Evolutionary conservation across 495 filamentous ascomycete genomes (phyloP), one percentile per base, ranked within the genome.

Genomic region (Tuber aestivum): DNA sequence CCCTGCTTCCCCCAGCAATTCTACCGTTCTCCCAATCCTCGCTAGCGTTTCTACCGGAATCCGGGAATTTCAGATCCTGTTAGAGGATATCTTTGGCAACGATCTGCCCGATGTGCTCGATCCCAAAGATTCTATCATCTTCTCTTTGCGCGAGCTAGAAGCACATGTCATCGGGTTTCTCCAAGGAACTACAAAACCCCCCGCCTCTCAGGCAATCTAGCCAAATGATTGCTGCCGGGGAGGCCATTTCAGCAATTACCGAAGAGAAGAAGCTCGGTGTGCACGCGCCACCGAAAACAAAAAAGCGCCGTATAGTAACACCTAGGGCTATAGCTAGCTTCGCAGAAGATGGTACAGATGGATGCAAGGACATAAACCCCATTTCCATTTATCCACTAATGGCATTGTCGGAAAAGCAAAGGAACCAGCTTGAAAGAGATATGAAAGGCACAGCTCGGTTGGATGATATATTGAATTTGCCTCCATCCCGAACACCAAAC

Each of bases 321-420:
- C 35, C 72, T 37, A 70, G 56, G 27, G 80, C 73, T 27, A 74
- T 78, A 73, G 76, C 72, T 48, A 72, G 23, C 35, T 72, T 79
- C 61, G 50, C 80, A 32, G 79, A 81, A 48, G 80, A 77, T 72
- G 80, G 76, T 35, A 77, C 76, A 38, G 74, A 75, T 73, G 74
- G 74, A 41, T 41, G 40, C 40, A 76, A 74, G 38, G 41, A 71
- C 48, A 41, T 77, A 38, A 45, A 35, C 16, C 41, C 41, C 56
- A 5, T 8, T 61, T 45, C 71, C 74, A 45, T 44, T 35, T 70
- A 77, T 37, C 76, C 70, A 21, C 76, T 74, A 2, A 69, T 77
- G 48, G 27, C 4, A 27, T 7, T 75, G n/a, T 72, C 70, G 27
- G 69, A 77, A 12, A 73, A 71, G 50, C 65, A 75, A 41, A 74